Conservation (phyloP, 495 filamentous ascomycete species). For the Xylaria palmicola region DNA sequence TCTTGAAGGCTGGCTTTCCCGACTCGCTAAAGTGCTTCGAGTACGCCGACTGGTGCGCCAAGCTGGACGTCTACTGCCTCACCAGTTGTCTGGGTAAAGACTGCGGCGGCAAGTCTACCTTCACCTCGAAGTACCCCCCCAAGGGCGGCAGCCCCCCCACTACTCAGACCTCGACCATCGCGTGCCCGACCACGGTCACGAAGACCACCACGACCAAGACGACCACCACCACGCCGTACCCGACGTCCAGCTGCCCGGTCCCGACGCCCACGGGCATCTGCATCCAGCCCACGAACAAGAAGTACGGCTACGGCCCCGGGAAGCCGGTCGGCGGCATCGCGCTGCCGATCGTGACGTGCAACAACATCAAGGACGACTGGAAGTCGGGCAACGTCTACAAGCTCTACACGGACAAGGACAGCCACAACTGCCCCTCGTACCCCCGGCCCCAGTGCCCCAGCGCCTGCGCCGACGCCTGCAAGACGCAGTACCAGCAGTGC, state of each 20-base stretch:
- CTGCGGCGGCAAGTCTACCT: conserved; percentile 36
- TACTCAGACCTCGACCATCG: conserved; percentile 29
- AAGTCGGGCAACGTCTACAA: conserved; percentile 41
- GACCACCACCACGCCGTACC: conserved; percentile 18
- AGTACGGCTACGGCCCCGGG: conserved; percentile 38
- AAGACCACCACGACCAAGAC: conserved; percentile 17
- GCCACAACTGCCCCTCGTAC: conserved; percentile 39
- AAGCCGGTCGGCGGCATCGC: conserved; percentile 49
- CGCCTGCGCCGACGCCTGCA: conserved; percentile 50
- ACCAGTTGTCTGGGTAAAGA: conserved; percentile 19
- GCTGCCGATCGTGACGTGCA: conserved; percentile 50
- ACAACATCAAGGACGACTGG: conserved; percentile 42
- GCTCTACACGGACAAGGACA: conserved; percentile 40
- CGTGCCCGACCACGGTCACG: conserved; percentile 34
- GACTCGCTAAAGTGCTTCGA: conserved; percentile 44
- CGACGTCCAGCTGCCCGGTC: conserved; percentile 33
- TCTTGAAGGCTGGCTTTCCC: conserved; percentile 47
- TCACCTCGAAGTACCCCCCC: conserved; percentile 39
- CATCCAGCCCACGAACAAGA: conserved; percentile 37
- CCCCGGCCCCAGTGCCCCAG: conserved; percentile 20
- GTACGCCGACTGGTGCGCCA: conserved; percentile 43
- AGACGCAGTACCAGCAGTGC: conserved; percentile 48
- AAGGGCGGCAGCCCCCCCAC: conserved; percentile 21
- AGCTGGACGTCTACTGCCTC: conserved; percentile 40
- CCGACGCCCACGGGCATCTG: conserved; percentile 48